phyloP scores from a whole-genome alignment of 2,329 filamentous ascomycete species.

The Lasiodiplodia sp. region DNA sequence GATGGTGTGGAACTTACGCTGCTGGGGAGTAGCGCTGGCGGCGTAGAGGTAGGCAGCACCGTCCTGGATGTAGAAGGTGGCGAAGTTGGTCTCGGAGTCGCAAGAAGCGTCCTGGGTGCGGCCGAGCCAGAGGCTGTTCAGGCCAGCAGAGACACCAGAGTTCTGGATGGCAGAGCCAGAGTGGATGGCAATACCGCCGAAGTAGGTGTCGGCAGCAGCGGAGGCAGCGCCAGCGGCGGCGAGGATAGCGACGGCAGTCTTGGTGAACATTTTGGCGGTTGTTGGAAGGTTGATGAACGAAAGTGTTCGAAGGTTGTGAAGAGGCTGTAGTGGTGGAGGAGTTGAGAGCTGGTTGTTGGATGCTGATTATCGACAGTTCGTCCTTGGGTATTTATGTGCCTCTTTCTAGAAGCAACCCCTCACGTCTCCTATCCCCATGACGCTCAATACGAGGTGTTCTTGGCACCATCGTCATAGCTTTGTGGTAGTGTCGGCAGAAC shows the following conservation, averaged over 20 bases:
- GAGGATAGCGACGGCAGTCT: constrained; percentile 31
- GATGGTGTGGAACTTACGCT: constrained; percentile 53
- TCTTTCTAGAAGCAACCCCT: not conserved
- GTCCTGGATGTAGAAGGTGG: constrained; percentile 60
- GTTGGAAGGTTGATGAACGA: constrained; percentile 24
- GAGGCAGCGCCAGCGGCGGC: constrained; percentile 44
- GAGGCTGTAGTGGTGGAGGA: not conserved
- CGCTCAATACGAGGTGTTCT: constrained; percentile 11
- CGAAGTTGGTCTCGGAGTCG: constrained; percentile 47
- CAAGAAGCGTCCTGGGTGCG: constrained; percentile 59
- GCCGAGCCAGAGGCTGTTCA: constrained; percentile 54
- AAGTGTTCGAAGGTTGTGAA: constrained; percentile 20
- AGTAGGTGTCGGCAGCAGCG: constrained; percentile 47
- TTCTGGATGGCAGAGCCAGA: constrained; percentile 61
- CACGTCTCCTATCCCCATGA: not conserved
- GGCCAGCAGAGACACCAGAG: constrained; percentile 53
- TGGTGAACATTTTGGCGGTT: constrained; percentile 42
- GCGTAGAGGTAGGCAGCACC: constrained; percentile 59
- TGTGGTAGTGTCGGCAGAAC: not conserved
- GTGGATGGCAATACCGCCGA: constrained; percentile 59
- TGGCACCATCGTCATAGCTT: constrained; percentile 18
- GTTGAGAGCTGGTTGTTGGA: constrained; percentile 23
- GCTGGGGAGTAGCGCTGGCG: constrained; percentile 53
- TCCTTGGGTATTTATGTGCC: not conserved
- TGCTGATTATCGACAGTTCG: constrained; percentile 3